Conservation (phyloP, 495 filamentous ascomycete genomes). For the Neurospora intermedia region DNA sequence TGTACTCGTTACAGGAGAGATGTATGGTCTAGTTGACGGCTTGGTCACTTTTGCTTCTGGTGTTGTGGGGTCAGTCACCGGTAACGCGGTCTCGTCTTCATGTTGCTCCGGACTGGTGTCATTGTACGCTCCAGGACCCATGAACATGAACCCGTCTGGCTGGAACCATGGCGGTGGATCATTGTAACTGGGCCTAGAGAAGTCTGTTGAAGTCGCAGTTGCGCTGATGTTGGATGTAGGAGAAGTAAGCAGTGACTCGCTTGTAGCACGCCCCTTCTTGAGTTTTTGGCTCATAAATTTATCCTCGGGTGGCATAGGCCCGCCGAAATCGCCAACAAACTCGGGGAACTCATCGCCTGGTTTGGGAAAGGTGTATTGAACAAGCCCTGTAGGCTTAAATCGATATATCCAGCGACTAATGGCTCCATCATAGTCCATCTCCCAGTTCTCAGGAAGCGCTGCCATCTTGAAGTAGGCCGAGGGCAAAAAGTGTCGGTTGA, state of each 20-base stretch:
- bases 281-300: conserved; percentile 26
- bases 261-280: conserved; percentile 11
- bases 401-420: conserved; percentile 34
- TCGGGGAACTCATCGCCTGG: conserved; percentile 41
- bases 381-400: conserved; percentile 33
- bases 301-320: conserved; percentile 26
- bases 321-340: conserved; percentile 25
- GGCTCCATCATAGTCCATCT: conserved; percentile 36
- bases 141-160: conserved; percentile 32
- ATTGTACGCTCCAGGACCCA: conserved; percentile 27
- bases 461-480: conserved; percentile 12
- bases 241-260: neutral
- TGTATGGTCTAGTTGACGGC: neutral
- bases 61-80: neutral
- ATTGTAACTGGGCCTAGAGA: neutral
- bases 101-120: conserved; percentile 26
- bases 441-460: conserved; percentile 35
- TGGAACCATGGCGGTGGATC: conserved; percentile 20
- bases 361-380: conserved; percentile 39
- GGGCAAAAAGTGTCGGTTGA: neutral
- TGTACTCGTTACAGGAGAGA: conserved; percentile 13
- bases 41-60: neutral
- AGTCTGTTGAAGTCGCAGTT: conserved; percentile 5
- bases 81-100: conserved; percentile 18
- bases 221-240: neutral